Evolutionary conservation across 2,329 filamentous ascomycete genomes (phyloP).

Genomic region (Beauveria rudraprayagi): DNA sequence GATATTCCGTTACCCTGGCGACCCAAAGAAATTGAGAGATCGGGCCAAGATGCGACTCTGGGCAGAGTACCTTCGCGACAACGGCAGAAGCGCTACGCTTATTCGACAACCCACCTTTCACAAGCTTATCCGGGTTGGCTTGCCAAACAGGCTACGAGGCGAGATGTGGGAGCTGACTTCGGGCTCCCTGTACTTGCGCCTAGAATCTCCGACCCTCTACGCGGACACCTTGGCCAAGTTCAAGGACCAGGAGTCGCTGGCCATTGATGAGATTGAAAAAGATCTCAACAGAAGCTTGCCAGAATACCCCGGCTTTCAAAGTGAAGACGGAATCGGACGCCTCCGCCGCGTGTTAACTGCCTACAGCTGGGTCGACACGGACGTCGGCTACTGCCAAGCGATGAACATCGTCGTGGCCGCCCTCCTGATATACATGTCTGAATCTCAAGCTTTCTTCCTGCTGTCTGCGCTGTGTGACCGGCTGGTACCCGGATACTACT

Average conservation of each 20-base stretch:
- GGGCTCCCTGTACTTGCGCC: slow-evolving; percentile 78
- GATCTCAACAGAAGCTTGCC: slow-evolving; percentile 93
- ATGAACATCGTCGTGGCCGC: slow-evolving; percentile 99
- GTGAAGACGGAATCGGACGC: slow-evolving; percentile 85
- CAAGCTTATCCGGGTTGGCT: slow-evolving; percentile 88
- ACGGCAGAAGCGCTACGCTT: slow-evolving; percentile 84
- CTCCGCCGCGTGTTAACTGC: slow-evolving; percentile 86
- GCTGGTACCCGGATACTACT: slow-evolving; percentile 92
- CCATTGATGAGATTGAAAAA: slow-evolving; percentile 98
- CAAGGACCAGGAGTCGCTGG: slow-evolving; percentile 78
- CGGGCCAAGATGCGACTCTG: slow-evolving; percentile 95
- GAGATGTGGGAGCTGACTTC: slow-evolving; percentile 96
- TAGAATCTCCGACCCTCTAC: slow-evolving; percentile 80
- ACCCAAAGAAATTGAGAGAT: slow-evolving; percentile 87
- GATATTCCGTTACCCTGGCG: slow-evolving; percentile 88
- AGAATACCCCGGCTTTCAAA: slow-evolving; percentile 96
- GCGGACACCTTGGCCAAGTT: slow-evolving; percentile 77
- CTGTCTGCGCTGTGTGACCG: slow-evolving; percentile 88
- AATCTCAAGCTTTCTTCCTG: slow-evolving; percentile 89
- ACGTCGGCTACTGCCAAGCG: slow-evolving; percentile 96
- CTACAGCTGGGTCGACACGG: slow-evolving; percentile 93
- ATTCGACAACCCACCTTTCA: slow-evolving; percentile 96
- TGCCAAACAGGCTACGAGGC: slow-evolving; percentile 85
- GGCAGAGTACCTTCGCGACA: slow-evolving; percentile 94
- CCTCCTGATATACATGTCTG: slow-evolving; percentile 97